Conservation (phyloP, 306 rosid species). For the Hylodesmum podocarpum region DNA sequence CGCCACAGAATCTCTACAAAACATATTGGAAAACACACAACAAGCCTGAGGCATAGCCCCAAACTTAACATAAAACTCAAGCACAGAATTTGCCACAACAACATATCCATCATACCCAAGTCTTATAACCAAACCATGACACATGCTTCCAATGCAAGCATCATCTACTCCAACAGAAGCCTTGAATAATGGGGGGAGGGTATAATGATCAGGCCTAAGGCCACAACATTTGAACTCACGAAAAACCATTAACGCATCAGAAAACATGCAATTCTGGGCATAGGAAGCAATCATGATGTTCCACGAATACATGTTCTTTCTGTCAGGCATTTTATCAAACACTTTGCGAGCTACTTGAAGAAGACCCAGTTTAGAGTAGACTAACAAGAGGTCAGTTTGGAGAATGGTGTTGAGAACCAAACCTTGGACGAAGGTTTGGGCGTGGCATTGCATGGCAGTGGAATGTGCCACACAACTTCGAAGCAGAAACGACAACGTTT, state of each 20-base stretch:
- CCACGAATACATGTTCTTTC: constrained; percentile 72
- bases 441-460: constrained; percentile 53
- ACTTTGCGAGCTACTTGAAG: constrained; percentile 49
- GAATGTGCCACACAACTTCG: constrained; percentile 35
- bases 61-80: constrained; percentile 57
- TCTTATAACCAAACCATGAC: constrained; percentile 56
- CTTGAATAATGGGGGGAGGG: constrained; percentile 59
- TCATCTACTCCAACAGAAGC: constrained; percentile 40
- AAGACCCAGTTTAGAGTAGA: constrained; percentile 42
- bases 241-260: constrained; percentile 40
- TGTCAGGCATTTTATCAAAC: constrained; percentile 54
- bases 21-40: constrained; percentile 48
- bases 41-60: constrained; percentile 51
- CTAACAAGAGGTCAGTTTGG: constrained; percentile 61
- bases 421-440: constrained; percentile 54
- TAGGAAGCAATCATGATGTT: constrained; percentile 64
- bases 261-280: constrained; percentile 34
- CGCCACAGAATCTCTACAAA: constrained; percentile 39
- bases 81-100: constrained; percentile 50
- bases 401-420: constrained; percentile 52
- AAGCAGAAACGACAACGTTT: constrained; percentile 47
- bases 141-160: constrained; percentile 43
- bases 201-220: constrained; percentile 60
- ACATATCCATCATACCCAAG: constrained; percentile 56
- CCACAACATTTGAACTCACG: constrained; percentile 31